Conservation (phyloP, 352 stramenopile species). For the Sclerospora graminicola region DNA sequence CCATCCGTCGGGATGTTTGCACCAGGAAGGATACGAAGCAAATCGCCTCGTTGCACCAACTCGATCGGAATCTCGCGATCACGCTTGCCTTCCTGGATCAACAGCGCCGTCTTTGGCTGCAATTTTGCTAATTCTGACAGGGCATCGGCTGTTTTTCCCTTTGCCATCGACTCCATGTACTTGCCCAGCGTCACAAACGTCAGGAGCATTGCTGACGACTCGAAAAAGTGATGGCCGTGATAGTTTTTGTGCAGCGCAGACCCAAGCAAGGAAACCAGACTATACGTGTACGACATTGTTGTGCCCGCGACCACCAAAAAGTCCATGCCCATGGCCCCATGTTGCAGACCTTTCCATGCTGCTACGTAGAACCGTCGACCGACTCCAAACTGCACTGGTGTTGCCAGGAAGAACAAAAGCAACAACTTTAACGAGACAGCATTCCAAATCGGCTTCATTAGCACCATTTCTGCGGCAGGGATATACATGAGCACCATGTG, state of each 20-base stretch:
- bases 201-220: conserved; percentile 78
- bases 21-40: too few relatives aligned
- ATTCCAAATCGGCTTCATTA: conserved; percentile 76
- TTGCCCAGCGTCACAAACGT: conserved; percentile 84
- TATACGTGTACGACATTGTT: conserved; percentile 82
- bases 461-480: conserved; percentile 35
- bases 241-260: conserved; percentile 49
- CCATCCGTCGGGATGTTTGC: too few relatives aligned
- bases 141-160: conserved; percentile 73
- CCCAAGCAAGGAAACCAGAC: conserved; percentile 66
- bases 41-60: conserved; percentile 71
- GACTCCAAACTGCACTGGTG: conserved; percentile 78
- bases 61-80: conserved; percentile 76
- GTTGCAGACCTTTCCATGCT: conserved; percentile 70
- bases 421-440: conserved; percentile 64
- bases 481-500: conserved; percentile 85
- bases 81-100: conserved; percentile 37
- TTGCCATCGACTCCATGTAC: conserved; percentile 84
- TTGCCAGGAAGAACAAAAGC: conserved; percentile 77
- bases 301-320: conserved; percentile 82
- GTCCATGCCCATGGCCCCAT: conserved; percentile 84
- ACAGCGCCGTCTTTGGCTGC: conserved; percentile 65
- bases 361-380: conserved; percentile 73
- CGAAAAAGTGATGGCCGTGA: conserved; percentile 82
- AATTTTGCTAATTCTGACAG: conserved; percentile 63